Base-by-base conservation (phyloP, 1,139 yeast genomes). In the Pichia cactophila region DNA sequence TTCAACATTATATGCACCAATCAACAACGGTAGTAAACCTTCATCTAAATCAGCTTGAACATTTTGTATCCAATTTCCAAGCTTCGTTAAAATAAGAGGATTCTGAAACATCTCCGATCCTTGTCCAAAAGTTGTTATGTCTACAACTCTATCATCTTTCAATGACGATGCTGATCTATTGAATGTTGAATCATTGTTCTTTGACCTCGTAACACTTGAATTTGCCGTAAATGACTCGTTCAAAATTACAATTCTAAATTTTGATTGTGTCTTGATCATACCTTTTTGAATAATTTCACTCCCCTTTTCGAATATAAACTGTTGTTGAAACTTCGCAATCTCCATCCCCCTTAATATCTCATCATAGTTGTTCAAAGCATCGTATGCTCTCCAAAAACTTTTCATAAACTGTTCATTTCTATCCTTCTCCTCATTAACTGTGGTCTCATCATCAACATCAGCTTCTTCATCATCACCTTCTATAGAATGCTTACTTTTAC, bases 321-420 rank as follows among this genome's bases (percentile, higher is more conserved):
- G 83, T 63, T 92, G 98, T 50, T 88, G 78, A 38, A 73, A 65
- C 62, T 88, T 88, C 8, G 98, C 97, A 57, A 81, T 80, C 43
- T 78, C 81, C 31, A 90, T 70, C 1, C 97, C 98, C 48, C 77
- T 77, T 39, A 74, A 64, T 31, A 92, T 71, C 8, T 82, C 65
- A 39, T 83, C 86, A 50, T 81, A 74, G 36, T 78, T 79, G 51
- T 68, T 72, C 26, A 90, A 71, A 0, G 97, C 88, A 68, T 92
- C 98, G 94, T 96, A 94, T 14, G 96, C 86, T 33, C 81, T 75
- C 97, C 98, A 92, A 64, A 94, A 94, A 62, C 90, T 89, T 48
- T 79, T 77, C 4, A 90, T 81, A 95, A 96, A 92, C 44, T 78
- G 75, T 56, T 81, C 77, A 57, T 85, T 90, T 60, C 59, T 62